These are phyloP conservation scores for Miscanthus lutarioriparius DNA, from an alignment of 176 grass and related monocot species.

Conservation along the genomic window DNA sequence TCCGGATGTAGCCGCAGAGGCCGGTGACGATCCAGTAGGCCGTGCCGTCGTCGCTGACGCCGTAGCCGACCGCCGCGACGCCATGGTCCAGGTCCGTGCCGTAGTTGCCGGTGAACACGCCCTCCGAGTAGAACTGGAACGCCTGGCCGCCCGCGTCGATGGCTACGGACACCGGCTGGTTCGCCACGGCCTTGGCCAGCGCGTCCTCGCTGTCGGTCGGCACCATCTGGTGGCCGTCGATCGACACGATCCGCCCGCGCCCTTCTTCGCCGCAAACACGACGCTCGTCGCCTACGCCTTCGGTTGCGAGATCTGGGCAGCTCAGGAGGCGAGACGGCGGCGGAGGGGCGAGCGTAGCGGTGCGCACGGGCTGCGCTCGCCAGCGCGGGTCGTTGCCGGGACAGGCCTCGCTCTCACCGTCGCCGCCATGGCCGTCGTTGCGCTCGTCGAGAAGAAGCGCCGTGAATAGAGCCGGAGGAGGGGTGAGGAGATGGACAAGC, in stretches of 20 bases:
- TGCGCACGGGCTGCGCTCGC: too few relatives aligned
- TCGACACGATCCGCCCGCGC: slow-evolving; percentile 37
- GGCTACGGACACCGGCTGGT: slow-evolving; percentile 77
- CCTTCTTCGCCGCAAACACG: too few relatives aligned
- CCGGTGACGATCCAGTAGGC: slow-evolving; percentile 81
- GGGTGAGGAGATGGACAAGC: too few relatives aligned
- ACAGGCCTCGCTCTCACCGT: too few relatives aligned
- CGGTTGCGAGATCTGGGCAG: too few relatives aligned
- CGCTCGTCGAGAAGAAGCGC: too few relatives aligned
- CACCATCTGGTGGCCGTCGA: slow-evolving; percentile 74
- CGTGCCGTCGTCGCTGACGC: slow-evolving; percentile 35
- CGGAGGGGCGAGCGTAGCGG: too few relatives aligned
- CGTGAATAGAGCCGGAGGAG: too few relatives aligned
- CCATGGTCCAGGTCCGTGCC: slow-evolving; percentile 77
- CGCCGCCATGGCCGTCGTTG: too few relatives aligned
- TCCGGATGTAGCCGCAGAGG: slow-evolving; percentile 71
- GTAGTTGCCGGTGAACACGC: slow-evolving; percentile 72
- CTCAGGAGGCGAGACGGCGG: too few relatives aligned
- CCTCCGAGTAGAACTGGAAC: slow-evolving; percentile 82
- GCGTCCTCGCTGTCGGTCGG: slow-evolving; percentile 52
- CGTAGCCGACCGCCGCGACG: slow-evolving; percentile 74
- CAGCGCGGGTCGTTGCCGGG: too few relatives aligned
- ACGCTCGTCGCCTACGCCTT: too few relatives aligned
- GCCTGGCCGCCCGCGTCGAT: slow-evolving; percentile 57
- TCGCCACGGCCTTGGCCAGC: slow-evolving; percentile 55